Evolutionary conservation across 768 basidiomycete species (phyloP), one percentile per base, ranked within the genome.

Genomic region (Austroboletus eburneus): DNA sequence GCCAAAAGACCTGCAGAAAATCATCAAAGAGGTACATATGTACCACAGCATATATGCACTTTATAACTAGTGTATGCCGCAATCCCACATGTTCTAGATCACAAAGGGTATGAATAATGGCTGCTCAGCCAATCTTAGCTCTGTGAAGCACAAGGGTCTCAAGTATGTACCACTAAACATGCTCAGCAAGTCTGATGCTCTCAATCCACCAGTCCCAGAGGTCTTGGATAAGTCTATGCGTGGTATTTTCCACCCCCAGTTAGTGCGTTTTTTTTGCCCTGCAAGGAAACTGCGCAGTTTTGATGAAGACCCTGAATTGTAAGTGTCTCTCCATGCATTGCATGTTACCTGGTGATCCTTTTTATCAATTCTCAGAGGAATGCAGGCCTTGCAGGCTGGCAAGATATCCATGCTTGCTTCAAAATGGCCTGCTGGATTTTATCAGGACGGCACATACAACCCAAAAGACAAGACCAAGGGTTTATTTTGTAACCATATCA

Each of bases 151-250:
- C 32, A 33, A 33, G 16, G 32, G 32, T 33, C 32, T 33, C 32
- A 33, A 12, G 12, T 33, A 33, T 12, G 32, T 33, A 12, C 32
- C 32, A 33, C 32, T 33, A 16, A 33, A 33, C 16, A 33, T 33
- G 32, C 12, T 5, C 12, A 33, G 32, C 12, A 33, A 33, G 32
- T 5, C 32, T 14, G 32, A 33, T 16, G 12, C 32, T 5, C 32
- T 33, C 5, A 14, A 47, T 12, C 47, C 42, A 3, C 37, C 42
- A 0, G 27, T 43, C 4, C 35, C 44, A 2, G 44, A 50, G n/a
- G 23, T 36, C 1, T 9, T 35, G 10, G 43, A 49, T 18, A 50
- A 50, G 3, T 50, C 39, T 1, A 42, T 36, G 41, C 46, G n/a
- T 17, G 40, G 46, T 0, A 37, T 50, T 20, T 50, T 35, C 22